Base-by-base conservation (phyloP, 495 filamentous ascomycete genomes). In the Entonaema liquescens region DNA sequence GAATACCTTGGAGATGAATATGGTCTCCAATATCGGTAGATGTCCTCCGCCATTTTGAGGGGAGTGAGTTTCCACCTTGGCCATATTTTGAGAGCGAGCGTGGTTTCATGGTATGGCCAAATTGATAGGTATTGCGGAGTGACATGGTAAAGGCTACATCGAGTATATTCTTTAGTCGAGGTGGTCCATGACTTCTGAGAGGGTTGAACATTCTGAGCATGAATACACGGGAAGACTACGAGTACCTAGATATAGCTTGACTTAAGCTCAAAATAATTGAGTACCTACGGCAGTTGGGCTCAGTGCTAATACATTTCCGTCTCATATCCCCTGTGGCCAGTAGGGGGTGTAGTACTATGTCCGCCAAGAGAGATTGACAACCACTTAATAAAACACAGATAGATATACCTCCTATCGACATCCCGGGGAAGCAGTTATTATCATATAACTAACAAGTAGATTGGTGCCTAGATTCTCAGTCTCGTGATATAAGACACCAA, bases 1-100 rank as follows among this genome's bases (percentile, higher is more conserved):
- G 17, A 54, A 21, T 52, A n/a, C 17, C 44, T 55, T 53, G 59
- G 52, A 33, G 33, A 69, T 59, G 47, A 26, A 55, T 2, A 28
- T 40, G n/a, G 12, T 28, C 38, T 59, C 23, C 33, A 44, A 54
- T 57, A 26, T 55, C 60, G 60, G 55, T 64, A 70, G 60, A 65
- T 70, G 25, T 13, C 19, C 36, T 57, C 35, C 56, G 59, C 36
- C 55, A 26, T 60, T 13, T 21, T 65, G 47, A 55, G 67, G 53
- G 67, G 65, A 50, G 42, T 4, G 42, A 47, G 9, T 2, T 47
- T 7, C 42, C 17, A 13, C 3, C 42, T 47, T 21, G 12, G 5
- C 19, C 9, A 3, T 23, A 47, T 11, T 19, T 19, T 69, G 62
- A 25, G 7, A 29, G 8, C n/a, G n/a, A n/a, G n/a, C n/a, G n/a